Evolutionary conservation across 2,329 filamentous ascomycete genomes (phyloP).

Genomic region (Cladosporium sphaerospermum): DNA sequence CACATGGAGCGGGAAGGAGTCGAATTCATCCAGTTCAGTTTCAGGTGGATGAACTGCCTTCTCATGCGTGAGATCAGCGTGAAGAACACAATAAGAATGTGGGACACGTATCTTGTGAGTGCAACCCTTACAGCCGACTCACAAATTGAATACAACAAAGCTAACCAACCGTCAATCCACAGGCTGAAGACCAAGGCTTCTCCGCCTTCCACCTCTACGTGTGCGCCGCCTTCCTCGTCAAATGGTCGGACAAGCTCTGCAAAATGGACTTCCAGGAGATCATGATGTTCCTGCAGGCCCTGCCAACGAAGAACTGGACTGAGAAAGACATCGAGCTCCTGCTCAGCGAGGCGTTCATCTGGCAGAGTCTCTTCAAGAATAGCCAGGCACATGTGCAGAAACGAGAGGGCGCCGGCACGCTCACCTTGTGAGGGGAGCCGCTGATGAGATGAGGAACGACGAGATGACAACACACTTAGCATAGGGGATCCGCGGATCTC

Average conservation of each 20-base stretch:
- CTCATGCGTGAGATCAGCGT: slow-evolving; percentile 97
- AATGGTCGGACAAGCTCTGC: slow-evolving; percentile 91
- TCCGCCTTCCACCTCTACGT: slow-evolving; percentile 98
- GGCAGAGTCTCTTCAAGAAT: slow-evolving; percentile 95
- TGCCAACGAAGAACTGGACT: slow-evolving; percentile 90
- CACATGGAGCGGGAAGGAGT: slow-evolving; percentile 87
- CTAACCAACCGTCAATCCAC: not conserved
- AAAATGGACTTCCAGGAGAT: slow-evolving; percentile 98
- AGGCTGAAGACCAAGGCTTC: slow-evolving; percentile 98
- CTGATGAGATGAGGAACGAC: not conserved
- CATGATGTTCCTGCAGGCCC: slow-evolving; percentile 97
- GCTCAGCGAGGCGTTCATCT: slow-evolving; percentile 94
- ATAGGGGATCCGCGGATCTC: not conserved
- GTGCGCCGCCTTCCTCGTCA: slow-evolving; percentile 93
- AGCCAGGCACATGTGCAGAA: slow-evolving; percentile 75
- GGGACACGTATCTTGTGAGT: slow-evolving; percentile 95
- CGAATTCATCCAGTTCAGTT: slow-evolving; percentile 99
- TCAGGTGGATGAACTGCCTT: slow-evolving; percentile 99
- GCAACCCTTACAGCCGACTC: not conserved
- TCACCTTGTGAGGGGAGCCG: slow-evolving; percentile 4
- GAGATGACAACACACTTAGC: not conserved
- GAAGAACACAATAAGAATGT: slow-evolving; percentile 95
- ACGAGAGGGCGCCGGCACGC: slow-evolving; percentile 8
- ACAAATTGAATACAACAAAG: not conserved
- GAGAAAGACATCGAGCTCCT: slow-evolving; percentile 97